Evolutionary conservation across 768 basidiomycete genomes (phyloP).

Genomic region (Trametes cingulata): DNA sequence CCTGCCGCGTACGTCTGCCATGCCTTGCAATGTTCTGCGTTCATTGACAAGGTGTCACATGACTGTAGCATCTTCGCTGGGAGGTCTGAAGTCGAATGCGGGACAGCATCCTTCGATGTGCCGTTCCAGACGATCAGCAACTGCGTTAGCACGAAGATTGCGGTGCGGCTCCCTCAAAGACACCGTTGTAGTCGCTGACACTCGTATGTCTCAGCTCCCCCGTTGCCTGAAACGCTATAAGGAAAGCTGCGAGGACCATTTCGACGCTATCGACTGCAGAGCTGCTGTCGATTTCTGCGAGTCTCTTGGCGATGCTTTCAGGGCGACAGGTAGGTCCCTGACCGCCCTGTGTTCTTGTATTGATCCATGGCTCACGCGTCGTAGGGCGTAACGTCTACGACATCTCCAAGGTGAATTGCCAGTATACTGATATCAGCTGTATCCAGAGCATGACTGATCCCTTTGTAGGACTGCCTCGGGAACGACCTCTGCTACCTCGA

Average conservation of each 20-base stretch:
- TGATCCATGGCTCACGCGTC: not conserved
- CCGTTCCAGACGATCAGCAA: slow-evolving; percentile 47
- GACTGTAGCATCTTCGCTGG: slow-evolving; percentile 39
- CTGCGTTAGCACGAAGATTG: slow-evolving; percentile 61
- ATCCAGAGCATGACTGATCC: not conserved
- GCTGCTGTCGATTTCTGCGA: slow-evolving; percentile 71
- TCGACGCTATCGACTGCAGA: slow-evolving; percentile 67
- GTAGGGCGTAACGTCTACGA: slow-evolving; percentile 56
- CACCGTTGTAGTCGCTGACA: not conserved
- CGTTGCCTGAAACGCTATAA: slow-evolving; percentile 61
- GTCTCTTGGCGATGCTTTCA: slow-evolving; percentile 45
- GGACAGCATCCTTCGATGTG: slow-evolving; percentile 48
- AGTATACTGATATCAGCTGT: not conserved
- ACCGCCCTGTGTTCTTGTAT: not conserved
- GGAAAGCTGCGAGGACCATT: slow-evolving; percentile 61
- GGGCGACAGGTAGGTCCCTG: slow-evolving; percentile 38
- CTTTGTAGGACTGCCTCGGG: slow-evolving; percentile 22
- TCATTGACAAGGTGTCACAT: not conserved
- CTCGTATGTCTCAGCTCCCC: slow-evolving; percentile 54
- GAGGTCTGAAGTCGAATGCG: slow-evolving; percentile 52
- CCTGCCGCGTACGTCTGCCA: slow-evolving; percentile 42
- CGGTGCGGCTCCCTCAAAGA: slow-evolving; percentile 39
- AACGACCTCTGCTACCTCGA: slow-evolving; percentile 42
- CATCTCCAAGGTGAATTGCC: slow-evolving; percentile 47
- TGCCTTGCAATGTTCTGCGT: not conserved